A percentile compares a stretch with the other conserved stretches of the same genome.
phyloP scores from a whole-genome alignment of 2,329 filamentous ascomycete genomes.

The Emmonsiellopsis sp. region DNA sequence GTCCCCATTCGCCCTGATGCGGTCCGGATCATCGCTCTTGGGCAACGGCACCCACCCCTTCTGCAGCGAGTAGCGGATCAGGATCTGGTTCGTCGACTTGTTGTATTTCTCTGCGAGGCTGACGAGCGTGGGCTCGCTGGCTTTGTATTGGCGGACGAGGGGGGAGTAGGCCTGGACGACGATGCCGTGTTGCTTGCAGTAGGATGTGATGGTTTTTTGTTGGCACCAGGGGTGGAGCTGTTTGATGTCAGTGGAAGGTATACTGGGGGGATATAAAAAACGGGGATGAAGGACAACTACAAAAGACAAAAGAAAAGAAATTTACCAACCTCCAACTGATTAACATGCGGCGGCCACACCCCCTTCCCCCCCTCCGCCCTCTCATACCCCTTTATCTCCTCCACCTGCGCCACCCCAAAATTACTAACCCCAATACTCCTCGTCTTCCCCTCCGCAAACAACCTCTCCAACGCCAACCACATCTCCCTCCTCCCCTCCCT shows the following conservation, averaged over 20 bases:
- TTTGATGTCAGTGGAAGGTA: background rate
- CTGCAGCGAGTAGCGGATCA: slow-evolving; percentile 74
- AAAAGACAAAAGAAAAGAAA: background rate
- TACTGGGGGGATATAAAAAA: background rate
- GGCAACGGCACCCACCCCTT: slow-evolving; percentile 65
- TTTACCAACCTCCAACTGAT: slow-evolving; percentile 58
- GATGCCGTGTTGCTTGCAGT: slow-evolving; percentile 44
- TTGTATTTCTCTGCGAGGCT: slow-evolving; percentile 60
- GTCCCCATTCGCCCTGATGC: slow-evolving; percentile 57
- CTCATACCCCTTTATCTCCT: slow-evolving; percentile 59
- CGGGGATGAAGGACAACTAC: no score
- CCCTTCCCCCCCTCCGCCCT: slow-evolving; percentile 17
- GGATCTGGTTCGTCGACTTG: slow-evolving; percentile 65
- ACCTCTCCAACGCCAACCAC: slow-evolving; percentile 57
- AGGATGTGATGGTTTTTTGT: slow-evolving; percentile 49
- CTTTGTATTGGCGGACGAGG: slow-evolving; percentile 58
- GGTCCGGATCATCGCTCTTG: slow-evolving; percentile 59
- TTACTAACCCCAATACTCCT: slow-evolving; percentile 65
- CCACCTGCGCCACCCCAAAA: slow-evolving; percentile 57
- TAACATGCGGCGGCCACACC: slow-evolving; percentile 60
- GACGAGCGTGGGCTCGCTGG: slow-evolving; percentile 56
- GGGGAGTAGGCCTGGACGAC: slow-evolving; percentile 46
- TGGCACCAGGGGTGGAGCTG: slow-evolving; percentile 66
- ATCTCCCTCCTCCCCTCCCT: slow-evolving; percentile 48
- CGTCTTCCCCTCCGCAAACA: slow-evolving; percentile 50